phyloP scores from a whole-genome alignment of 805 yeast genomes.

The Wickerhamiella sergipiensis region DNA sequence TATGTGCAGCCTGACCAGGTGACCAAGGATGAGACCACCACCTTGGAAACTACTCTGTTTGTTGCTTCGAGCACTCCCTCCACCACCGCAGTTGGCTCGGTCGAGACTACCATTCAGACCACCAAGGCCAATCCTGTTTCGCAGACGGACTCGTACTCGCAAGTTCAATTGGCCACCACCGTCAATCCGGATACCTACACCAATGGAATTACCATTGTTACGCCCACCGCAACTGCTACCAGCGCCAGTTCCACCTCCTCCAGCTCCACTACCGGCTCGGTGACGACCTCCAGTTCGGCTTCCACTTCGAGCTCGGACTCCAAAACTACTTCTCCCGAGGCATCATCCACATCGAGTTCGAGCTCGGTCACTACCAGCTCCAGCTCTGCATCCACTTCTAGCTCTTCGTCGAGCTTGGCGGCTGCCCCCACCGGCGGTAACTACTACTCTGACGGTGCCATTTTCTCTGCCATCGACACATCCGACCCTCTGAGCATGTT shows the following conservation, averaged over 20 bases:
- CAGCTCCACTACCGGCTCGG: not conserved
- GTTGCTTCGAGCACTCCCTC: slow-evolving; percentile 21
- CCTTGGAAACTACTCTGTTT: slow-evolving; percentile 20
- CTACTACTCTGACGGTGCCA: slow-evolving; percentile 24
- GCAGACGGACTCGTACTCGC: slow-evolving; percentile 20
- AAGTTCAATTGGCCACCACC: slow-evolving; percentile 20
- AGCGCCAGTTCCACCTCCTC: slow-evolving; percentile 1
- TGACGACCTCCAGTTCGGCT: slow-evolving; percentile 1
- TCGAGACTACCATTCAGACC: slow-evolving; percentile 22
- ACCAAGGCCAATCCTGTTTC: slow-evolving; percentile 23
- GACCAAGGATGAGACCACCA: slow-evolving; percentile 13
- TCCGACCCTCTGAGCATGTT: slow-evolving; percentile 35
- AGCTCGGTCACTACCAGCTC: slow-evolving; percentile 5
- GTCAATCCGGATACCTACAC: slow-evolving; percentile 24
- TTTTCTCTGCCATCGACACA: slow-evolving; percentile 38
- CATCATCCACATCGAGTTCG: not conserved
- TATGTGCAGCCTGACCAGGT: not conserved
- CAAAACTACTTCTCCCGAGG: not conserved
- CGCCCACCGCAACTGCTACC: slow-evolving; percentile 2
- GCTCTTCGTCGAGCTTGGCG: slow-evolving; percentile 4
- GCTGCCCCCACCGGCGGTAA: slow-evolving; percentile 7
- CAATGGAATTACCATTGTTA: slow-evolving; percentile 7
- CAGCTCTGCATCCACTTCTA: not conserved
- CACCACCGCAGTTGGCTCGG: slow-evolving; percentile 22
- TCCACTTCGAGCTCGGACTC: slow-evolving; percentile 7